Base-by-base conservation (phyloP, 1,284 basidiomycete genomes). In the Schizopora paradoxa region DNA sequence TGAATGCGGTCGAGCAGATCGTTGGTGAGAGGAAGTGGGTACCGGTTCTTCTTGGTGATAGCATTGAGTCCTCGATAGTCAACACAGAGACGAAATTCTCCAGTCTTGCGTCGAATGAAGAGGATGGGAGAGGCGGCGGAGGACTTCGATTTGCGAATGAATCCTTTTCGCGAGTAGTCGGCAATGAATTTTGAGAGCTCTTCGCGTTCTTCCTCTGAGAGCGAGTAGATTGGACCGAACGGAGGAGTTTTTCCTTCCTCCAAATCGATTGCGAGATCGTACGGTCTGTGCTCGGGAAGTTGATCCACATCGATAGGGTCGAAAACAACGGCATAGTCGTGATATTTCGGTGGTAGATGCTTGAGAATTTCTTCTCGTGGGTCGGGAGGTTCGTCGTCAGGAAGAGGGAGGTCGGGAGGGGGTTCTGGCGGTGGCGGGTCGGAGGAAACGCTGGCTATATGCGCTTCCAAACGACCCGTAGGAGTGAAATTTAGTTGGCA, bases 21-120 rank as follows among this genome's bases (percentile, higher is more conserved):
- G 23, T 43, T 26, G 18, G 59, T 61, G 6, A 62, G 51, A 1
- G 64, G 64, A 0, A 65, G 35, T 0, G 58, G 58, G 29, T 54
- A 53, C 0, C 51, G 45, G 28, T 61, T 56, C 51, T 64, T 65
- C 27, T 53, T 43, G 0, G 59, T 66, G 25, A 60, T 51, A 1
- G 29, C 18, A 49, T 66, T 67, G 25, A 66, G 49, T 6, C 47
- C 49, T 0, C 60, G 43, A 47, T 66, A 67, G 40, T 68, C 61
- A 4, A 65, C 55, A 35, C 59, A 61, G 0, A 63, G 54, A 1
- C 62, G 51, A 0, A 63, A 45, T 0, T 47, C 32, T 10, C 60
- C 60, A 46, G 66, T 62, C 51, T 65, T 65, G 52, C 68, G 68
- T 37, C 57, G 56, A 16, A 65, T 57, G 43, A 66, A 68, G 0